Conservation (phyloP, 208 protist species). For the Leishmania lainsoni region DNA sequence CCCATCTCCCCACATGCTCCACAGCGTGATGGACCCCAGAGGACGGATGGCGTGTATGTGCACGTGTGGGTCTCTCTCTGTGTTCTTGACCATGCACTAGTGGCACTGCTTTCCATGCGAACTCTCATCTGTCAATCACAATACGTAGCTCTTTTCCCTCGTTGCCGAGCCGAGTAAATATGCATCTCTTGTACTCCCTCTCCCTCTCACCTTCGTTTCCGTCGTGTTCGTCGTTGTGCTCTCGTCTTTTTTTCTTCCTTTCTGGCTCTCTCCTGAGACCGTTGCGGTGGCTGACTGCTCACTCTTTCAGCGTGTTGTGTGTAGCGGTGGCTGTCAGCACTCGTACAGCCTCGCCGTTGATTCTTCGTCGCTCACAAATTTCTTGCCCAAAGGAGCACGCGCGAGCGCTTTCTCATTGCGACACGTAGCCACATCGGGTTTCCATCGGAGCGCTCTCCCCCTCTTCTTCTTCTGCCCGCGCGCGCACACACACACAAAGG, state of each 20-base stretch:
- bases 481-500: neutral
- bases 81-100: neutral
- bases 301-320: too few relatives aligned
- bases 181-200: neutral
- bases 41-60: neutral
- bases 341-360: neutral
- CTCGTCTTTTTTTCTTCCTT: too few relatives aligned
- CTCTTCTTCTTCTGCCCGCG: slow-evolving; percentile 1
- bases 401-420: neutral
- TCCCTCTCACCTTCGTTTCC: neutral
- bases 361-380: neutral
- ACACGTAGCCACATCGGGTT: neutral
- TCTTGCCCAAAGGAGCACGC: neutral
- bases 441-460: neutral
- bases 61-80: neutral
- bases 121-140: neutral
- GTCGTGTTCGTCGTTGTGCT: neutral
- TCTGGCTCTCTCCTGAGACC: neutral
- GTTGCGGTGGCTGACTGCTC: neutral
- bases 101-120: neutral
- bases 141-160: neutral
- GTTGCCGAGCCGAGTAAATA: neutral
- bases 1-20: too few relatives aligned
- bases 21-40: neutral
- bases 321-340: neutral